These are phyloP conservation scores for Malassezia caprae DNA, from an alignment of 1,284 basidiomycete species.

Conservation along the genomic window DNA sequence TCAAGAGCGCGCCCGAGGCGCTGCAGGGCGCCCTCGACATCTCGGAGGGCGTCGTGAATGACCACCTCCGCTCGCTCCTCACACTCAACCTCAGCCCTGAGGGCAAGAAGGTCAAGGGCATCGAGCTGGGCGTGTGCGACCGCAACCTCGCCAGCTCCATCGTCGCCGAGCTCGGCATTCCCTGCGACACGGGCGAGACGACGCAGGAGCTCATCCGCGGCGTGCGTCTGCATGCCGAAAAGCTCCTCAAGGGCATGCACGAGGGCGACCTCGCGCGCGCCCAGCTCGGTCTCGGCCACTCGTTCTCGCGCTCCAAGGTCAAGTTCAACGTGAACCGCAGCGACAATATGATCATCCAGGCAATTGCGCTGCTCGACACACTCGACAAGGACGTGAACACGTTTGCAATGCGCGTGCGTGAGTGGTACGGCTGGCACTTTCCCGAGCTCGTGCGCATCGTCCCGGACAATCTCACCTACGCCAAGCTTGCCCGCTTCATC, in stretches of 20 bases:
- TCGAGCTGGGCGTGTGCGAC: constrained; percentile 77
- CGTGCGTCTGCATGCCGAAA: constrained; percentile 80
- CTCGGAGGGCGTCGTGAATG: constrained; percentile 85
- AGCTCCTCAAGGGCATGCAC: constrained; percentile 75
- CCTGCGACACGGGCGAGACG: constrained; percentile 78
- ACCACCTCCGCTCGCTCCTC: constrained; percentile 73
- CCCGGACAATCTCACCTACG: constrained; percentile 90
- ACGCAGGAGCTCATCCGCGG: constrained; percentile 84
- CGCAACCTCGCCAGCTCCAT: constrained; percentile 68
- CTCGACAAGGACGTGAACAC: constrained; percentile 99
- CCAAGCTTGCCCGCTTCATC: constrained; percentile 74
- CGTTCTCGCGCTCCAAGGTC: constrained; percentile 93
- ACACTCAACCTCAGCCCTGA: constrained; percentile 76
- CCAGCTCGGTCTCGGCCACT: constrained; percentile 83
- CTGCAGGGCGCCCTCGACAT: constrained; percentile 93
- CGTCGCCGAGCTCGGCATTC: constrained; percentile 64
- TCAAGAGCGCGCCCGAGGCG: constrained; percentile 88
- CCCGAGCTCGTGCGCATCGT: constrained; percentile 91
- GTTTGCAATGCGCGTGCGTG: constrained; percentile 93
- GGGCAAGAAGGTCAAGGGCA: constrained; percentile 63
- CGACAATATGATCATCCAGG: constrained; percentile 99
- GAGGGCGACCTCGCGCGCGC: constrained; percentile 81
- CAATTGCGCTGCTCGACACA: constrained; percentile 93
- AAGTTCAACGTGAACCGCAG: constrained; percentile 95
- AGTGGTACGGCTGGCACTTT: constrained; percentile 99